These are phyloP conservation scores for Plasmodium coatneyi DNA, from an alignment of 169 alveolate genomes.

Conservation along the genomic window DNA sequence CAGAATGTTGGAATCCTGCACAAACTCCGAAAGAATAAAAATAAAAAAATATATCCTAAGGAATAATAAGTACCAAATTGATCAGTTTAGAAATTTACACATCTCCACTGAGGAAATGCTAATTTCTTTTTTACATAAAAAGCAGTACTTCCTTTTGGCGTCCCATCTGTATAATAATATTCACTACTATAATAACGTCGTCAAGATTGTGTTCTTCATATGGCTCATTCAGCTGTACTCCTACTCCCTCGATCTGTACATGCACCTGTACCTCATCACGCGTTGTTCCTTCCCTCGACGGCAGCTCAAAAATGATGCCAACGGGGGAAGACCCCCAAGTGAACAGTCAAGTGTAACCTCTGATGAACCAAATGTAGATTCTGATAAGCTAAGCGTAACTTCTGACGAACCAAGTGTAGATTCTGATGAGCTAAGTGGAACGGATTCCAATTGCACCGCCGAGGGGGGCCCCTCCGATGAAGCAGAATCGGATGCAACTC, in stretches of 20 bases:
- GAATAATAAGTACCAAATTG: conserved; percentile 65
- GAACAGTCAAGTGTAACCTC: neutral
- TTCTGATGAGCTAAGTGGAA: neutral
- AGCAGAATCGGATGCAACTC: neutral
- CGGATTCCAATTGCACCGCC: neutral
- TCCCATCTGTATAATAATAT: conserved; percentile 50
- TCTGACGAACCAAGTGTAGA: neutral
- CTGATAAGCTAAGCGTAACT: neutral
- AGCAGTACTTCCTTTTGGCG: conserved; percentile 52
- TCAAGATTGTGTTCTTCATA: conserved; percentile 43
- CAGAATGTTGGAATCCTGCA: conserved; percentile 19
- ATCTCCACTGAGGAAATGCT: conserved; percentile 46
- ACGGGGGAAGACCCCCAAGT: neutral
- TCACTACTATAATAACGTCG: conserved; percentile 34
- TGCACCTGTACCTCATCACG: conserved; percentile 25
- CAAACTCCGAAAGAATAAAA: conserved; percentile 9
- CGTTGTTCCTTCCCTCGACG: neutral
- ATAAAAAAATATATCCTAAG: conserved; percentile 44
- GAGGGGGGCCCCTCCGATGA: neutral
- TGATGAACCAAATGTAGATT: neutral
- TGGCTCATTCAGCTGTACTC: conserved; percentile 66
- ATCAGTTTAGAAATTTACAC: conserved; percentile 60
- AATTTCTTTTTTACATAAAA: conserved; percentile 69
- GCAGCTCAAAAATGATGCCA: neutral
- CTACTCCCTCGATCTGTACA: conserved; percentile 52